Percentiles rank a stretch among this genome's conserved stretches.
Conservation (phyloP, 352 stramenopile species). For the Pythium periplocum region DNA sequence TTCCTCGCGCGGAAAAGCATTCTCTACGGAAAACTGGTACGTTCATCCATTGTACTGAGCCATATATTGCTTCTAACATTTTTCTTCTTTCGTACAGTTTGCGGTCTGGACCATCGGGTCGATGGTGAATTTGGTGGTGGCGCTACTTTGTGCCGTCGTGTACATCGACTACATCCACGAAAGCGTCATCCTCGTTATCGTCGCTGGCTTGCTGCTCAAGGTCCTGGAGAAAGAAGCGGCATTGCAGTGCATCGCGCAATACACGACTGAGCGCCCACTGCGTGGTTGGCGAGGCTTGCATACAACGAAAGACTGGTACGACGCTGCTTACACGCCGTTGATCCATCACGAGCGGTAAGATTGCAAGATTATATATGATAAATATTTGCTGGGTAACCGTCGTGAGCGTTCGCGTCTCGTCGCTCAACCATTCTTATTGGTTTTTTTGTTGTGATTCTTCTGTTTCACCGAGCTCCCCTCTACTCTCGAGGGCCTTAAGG, state of each 20-base stretch:
- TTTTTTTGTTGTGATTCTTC: not conserved
- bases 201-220: constrained; percentile 53
- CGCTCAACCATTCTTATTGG: not conserved
- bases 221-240: constrained; percentile 64
- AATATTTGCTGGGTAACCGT: constrained; percentile 12
- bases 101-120: constrained; percentile 66
- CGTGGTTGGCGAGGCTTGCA: constrained; percentile 74
- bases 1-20: constrained; percentile 69
- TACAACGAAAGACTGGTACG: constrained; percentile 85
- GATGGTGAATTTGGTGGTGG: constrained; percentile 64
- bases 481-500: too few relatives aligned
- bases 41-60: not conserved
- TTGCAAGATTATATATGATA: not conserved
- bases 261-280: constrained; percentile 54
- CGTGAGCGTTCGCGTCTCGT: constrained; percentile 4
- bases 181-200: constrained; percentile 53
- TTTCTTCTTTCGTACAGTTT: constrained; percentile 21
- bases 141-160: constrained; percentile 44
- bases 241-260: constrained; percentile 72
- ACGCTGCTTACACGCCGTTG: constrained; percentile 76
- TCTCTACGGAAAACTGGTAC: constrained; percentile 69
- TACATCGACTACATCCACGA: constrained; percentile 70
- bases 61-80: not conserved
- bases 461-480: not conserved
- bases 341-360: constrained; percentile 53